Base-by-base conservation (phyloP, 768 basidiomycete species). In the Amanita jacksonii region DNA sequence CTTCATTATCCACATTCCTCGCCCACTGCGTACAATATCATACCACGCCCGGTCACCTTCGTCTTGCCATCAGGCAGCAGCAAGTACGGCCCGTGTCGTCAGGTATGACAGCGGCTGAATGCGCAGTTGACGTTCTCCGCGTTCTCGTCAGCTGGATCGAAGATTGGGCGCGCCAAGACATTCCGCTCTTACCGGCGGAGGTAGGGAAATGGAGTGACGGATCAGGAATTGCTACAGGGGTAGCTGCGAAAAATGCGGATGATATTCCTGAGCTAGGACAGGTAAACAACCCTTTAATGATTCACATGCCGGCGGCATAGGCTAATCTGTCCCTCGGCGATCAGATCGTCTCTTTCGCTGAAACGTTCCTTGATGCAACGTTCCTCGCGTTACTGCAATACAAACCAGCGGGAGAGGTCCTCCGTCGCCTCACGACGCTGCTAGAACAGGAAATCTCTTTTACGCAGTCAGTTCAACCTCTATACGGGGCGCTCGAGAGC, bases 301-400 rank as follows among this genome's bases (percentile, higher is more conserved):
- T 5, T 2, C 32, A 19, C 15, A 32, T 12, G 19, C 32, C 30
- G 8, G 32, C 38, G 27, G 13, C 19, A 38, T 13, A 32, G 19
- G 22, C 1, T 34, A 0, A 22, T 12, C 20, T 28, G 27, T 12
- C 7, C 12, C 12, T 12, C 27, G 27, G 27, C 12, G 12, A 13
- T 18, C 54, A 85, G 81, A 62, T 79, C 41, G 57, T 81, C 18
- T 50, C 57, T 0, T 82, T 88, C 63, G 55, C 82, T 6, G 79
- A 83, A 60, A 64, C 68, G 4, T 57, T 87, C 43, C 67, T 90
- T 20, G 87, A 90, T 58, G 72, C 85, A 0, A 79, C 75, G 9
- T 85, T 85, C 56, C 67, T 88, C 36, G 61, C 69, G 1, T 66
- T 90, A 16, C 65, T 89, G 9, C 77, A 81, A 48, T 69, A 86